These are phyloP conservation scores for Primulina eburnea DNA, from an alignment of 257 asterid species.

Conservation along the genomic window DNA sequence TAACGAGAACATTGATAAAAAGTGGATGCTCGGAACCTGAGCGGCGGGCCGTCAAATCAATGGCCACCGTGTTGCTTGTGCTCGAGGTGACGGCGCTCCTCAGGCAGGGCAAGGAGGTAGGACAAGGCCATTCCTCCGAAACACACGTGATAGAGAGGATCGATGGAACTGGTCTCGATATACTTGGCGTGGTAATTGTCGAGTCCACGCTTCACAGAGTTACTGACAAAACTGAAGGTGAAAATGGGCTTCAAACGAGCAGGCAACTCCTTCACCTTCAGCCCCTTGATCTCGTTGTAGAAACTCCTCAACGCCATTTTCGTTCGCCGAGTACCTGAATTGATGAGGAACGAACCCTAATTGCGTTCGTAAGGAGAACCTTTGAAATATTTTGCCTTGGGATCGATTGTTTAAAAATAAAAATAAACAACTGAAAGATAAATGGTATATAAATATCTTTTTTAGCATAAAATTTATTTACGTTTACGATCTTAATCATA, in stretches of 20 bases:
- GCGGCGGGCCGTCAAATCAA: constrained; percentile 30
- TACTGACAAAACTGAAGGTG: constrained; percentile 40
- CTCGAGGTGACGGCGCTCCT: constrained; percentile 96
- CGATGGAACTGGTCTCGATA: constrained; percentile 63
- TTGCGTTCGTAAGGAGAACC: no score
- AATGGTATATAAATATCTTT: no score
- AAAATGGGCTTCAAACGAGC: constrained; percentile 68
- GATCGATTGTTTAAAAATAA: no score
- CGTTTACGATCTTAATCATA: no score
- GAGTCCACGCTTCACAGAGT: constrained; percentile 40
- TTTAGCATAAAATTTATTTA: no score
- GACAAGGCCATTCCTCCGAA: constrained; percentile 83
- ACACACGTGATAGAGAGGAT: constrained; percentile 73
- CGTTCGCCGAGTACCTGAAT: no score
- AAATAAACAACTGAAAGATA: no score
- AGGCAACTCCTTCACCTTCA: constrained; percentile 84
- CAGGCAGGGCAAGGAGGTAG: constrained; percentile 88
- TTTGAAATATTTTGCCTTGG: no score
- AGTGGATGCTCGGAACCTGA: constrained; percentile 24
- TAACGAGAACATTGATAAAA: not conserved
- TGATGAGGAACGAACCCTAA: not conserved
- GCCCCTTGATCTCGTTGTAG: constrained; percentile 67
- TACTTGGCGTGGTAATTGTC: constrained; percentile 68
- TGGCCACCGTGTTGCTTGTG: constrained; percentile 62
- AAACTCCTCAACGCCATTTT: constrained; percentile 67